These are phyloP conservation scores for Boeremia lycopersici DNA, from an alignment of 2,329 filamentous ascomycete genomes.

Conservation along the genomic window DNA sequence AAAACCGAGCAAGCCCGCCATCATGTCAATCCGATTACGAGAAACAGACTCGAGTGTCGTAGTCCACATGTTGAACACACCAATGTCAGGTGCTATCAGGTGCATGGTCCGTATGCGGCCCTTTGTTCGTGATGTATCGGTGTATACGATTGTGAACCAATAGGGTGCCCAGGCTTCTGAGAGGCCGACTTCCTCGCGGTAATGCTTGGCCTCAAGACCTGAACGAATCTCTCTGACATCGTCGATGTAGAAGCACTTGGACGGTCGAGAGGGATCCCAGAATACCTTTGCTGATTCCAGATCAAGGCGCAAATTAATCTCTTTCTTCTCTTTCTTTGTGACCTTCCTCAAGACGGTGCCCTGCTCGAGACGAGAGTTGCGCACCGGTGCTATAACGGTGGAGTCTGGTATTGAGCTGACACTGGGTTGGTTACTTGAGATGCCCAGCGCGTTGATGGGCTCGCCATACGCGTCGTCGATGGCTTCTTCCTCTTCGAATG, in stretches of 20 bases:
- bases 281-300: slow-evolving; percentile 82
- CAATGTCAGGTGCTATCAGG: slow-evolving; percentile 76
- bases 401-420: slow-evolving; percentile 50
- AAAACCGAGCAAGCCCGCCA: slow-evolving; percentile 82
- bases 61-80: slow-evolving; percentile 79
- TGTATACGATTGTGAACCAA: slow-evolving; percentile 92
- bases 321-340: slow-evolving; percentile 78
- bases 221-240: slow-evolving; percentile 90
- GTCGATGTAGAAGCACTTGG: slow-evolving; percentile 90
- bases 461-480: slow-evolving; percentile 54
- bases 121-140: slow-evolving; percentile 76
- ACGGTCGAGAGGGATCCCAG: slow-evolving; percentile 80
- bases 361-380: slow-evolving; percentile 76
- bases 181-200: slow-evolving; percentile 81
- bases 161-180: slow-evolving; percentile 69
- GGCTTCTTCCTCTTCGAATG: slow-evolving; percentile 58
- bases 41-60: slow-evolving; percentile 82
- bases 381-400: slow-evolving; percentile 67
- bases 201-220: slow-evolving; percentile 83
- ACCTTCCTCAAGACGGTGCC: slow-evolving; percentile 82
- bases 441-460: slow-evolving; percentile 50
- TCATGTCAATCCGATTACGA: slow-evolving; percentile 84
- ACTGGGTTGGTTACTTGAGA: slow-evolving; percentile 38
- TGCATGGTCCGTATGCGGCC: slow-evolving; percentile 81
- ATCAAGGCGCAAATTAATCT: slow-evolving; percentile 79